These are phyloP conservation scores for Nothomitra cinnamomea DNA, from an alignment of 2,329 filamentous ascomycete genomes.

Conservation along the genomic window DNA sequence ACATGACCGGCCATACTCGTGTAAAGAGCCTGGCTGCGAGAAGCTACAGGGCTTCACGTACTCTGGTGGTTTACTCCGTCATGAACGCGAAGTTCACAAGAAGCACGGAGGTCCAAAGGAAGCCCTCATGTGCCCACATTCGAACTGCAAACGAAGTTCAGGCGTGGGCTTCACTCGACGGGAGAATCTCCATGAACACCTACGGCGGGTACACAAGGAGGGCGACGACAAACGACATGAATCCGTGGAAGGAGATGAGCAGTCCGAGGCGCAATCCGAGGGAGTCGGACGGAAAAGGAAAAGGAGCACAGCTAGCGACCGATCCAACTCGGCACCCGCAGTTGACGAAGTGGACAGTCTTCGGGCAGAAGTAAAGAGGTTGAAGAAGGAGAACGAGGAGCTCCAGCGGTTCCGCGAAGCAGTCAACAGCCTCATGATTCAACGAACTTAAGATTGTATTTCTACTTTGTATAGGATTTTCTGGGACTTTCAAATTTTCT, in stretches of 20 bases:
- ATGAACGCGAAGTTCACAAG: constrained; percentile 85
- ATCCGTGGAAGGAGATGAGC: constrained; percentile 22
- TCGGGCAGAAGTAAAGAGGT: constrained; percentile 47
- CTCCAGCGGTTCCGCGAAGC: too few species aligned
- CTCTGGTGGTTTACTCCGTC: constrained; percentile 71
- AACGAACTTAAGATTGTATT: too few species aligned
- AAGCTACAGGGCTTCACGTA: constrained; percentile 93
- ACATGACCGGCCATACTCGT: constrained; percentile 86
- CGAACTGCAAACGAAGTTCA: constrained; percentile 74
- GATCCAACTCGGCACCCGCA: constrained; percentile 15
- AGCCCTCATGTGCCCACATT: constrained; percentile 68
- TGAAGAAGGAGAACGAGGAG: constrained; percentile 48
- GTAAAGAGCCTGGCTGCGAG: constrained; percentile 63
- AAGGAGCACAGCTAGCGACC: not conserved
- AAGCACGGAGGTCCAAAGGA: constrained; percentile 82
- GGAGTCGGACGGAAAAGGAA: constrained; percentile 19
- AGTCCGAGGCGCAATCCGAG: constrained; percentile 13
- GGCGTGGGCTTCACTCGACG: constrained; percentile 84
- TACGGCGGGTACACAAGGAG: constrained; percentile 69
- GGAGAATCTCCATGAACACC: constrained; percentile 86
- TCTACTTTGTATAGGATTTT: too few species aligned
- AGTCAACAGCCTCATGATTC: too few species aligned
- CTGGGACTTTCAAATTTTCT: too few species aligned
- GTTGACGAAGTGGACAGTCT: constrained; percentile 27
- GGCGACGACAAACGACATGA: constrained; percentile 15